Evolutionary conservation across 768 basidiomycete species (phyloP), one percentile per base, ranked within the genome.

Genomic region (Lactarius sanguifluus): DNA sequence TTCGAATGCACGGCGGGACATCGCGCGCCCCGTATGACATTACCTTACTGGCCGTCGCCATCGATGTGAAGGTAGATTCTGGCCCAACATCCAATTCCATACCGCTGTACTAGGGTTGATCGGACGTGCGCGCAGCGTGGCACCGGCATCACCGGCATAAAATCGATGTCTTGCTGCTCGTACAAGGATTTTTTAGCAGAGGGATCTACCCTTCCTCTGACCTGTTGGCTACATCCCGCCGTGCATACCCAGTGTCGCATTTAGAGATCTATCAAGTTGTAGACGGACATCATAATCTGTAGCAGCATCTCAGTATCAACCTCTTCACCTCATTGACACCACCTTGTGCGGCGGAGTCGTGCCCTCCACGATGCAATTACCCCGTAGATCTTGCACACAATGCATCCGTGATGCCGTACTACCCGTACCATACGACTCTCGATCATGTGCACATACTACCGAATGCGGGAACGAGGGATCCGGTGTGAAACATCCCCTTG

Each of bases 401-500:
- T 36, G 36, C 36, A 3, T 1, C 36, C 36, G 13, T 36, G 36
- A 36, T 36, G 36, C 12, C n/a, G n/a, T n/a, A n/a, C n/a, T n/a
- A n/a, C n/a, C n/a, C 1, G 36, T 36, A 36, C 36, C 36, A 36
- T 10, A 36, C 36, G 10, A 36, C 36, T 36, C n/a, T n/a, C 36
- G 36, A 13, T 36, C 36, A 36, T 36, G 36, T 36, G 36, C 36
- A 13, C 36, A 36, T 13, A 36, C 12, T 13, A 36, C 36, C 12
- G 36, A 36, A 36, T 36, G 36, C 36, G 12, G 36, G 36, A 36
- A 36, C 12, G 36, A 36, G 36, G 12, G 36, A 13, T 36, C 36
- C 77, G 32, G 71, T 70, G 12, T 98, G 77, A 73, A 95, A 97
- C 2, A 74, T 71, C 4, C 13, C 38, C 38, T 40, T 10, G 15